Evolutionary conservation across 1,284 basidiomycete species (phyloP), one percentile per base, ranked within the genome.

Genomic region (Stygiomarasmius scandens): DNA sequence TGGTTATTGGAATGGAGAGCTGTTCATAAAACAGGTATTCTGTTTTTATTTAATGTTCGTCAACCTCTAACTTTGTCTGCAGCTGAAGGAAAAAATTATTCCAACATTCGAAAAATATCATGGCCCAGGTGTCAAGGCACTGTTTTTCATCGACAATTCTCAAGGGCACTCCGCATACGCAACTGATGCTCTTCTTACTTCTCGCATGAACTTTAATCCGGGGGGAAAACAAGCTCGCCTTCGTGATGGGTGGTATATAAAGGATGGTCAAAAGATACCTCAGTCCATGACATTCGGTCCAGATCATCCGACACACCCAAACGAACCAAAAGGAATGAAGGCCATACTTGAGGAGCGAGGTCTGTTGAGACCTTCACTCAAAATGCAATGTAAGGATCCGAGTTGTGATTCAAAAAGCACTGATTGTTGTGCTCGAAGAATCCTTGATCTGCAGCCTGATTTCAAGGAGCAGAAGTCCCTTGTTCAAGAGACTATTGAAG

Each of bases 1-100:
- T 6, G 76, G 77, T 0, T 80, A 75, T 64, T 79, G 78, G 72
- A 74, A 58, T 27, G 72, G 73, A 1, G 72, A 77, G 54, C 47
- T 71, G 0, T 77, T 76, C 59, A 63, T 69, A 10, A 73, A 72
- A 56, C 75, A 77, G 66, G 73, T 76, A 44, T 8, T 16, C 19
- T 38, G 36, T 53, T 23, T 25, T 51, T 16, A 29, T 27, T 41
- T 20, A 6, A 9, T 55, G 4, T 44, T 2, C 24, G 67, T 29
- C 53, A 32, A 69, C n/a, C 49, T 66, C 16, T 6, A 29, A 60
- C 68, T 45, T 63, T 67, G 34, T 69, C 66, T 12, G 63, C 66
- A 59, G 60, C 24, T 61, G n/a, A 58, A 48, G 16, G 61, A 69
- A 23, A 71, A 70, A 48, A 65, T 69, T 23, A 64, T 71, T 44